Conservation (phyloP, 177 flowering plant species). For the Telopea speciosissima region DNA sequence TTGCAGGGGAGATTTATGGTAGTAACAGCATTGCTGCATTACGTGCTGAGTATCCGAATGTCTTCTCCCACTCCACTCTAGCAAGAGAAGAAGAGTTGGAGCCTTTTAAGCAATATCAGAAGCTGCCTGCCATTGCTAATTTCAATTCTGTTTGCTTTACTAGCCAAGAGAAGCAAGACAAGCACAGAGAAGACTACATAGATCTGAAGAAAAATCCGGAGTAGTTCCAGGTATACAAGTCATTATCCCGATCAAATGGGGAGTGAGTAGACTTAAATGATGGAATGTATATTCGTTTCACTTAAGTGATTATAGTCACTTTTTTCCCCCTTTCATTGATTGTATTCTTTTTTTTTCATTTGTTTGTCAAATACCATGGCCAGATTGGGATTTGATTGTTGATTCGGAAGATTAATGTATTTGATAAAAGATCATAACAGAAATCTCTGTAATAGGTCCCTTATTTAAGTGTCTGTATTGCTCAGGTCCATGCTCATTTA, state of each 20-base stretch:
- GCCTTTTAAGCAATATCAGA: constrained; percentile 49
- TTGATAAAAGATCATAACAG: neutral
- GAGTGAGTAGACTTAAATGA: neutral
- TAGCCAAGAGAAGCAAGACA: neutral
- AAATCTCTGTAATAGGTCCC: too few species aligned
- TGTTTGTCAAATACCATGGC: neutral
- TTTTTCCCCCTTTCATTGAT: neutral
- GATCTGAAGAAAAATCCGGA: constrained; percentile 5
- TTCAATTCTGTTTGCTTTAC: neutral
- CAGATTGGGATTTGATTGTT: constrained; percentile 7
- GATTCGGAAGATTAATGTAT: constrained; percentile 5
- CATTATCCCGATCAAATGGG: constrained; percentile 1
- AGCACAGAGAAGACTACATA: neutral
- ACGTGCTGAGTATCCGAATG: constrained; percentile 56
- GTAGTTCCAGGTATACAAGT: neutral
- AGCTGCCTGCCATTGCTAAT: neutral
- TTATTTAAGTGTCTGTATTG: too few species aligned
- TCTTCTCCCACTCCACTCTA: constrained; percentile 59
- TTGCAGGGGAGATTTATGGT: constrained; percentile 83
- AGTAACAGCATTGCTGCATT: constrained; percentile 47
- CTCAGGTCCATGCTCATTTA: too few species aligned
- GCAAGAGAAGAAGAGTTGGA: constrained; percentile 66
- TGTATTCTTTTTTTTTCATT: constrained; percentile 7
- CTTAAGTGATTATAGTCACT: neutral
- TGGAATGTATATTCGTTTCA: neutral